phyloP scores from a whole-genome alignment of 169 alveolate genomes.

The Fabrea salina region DNA sequence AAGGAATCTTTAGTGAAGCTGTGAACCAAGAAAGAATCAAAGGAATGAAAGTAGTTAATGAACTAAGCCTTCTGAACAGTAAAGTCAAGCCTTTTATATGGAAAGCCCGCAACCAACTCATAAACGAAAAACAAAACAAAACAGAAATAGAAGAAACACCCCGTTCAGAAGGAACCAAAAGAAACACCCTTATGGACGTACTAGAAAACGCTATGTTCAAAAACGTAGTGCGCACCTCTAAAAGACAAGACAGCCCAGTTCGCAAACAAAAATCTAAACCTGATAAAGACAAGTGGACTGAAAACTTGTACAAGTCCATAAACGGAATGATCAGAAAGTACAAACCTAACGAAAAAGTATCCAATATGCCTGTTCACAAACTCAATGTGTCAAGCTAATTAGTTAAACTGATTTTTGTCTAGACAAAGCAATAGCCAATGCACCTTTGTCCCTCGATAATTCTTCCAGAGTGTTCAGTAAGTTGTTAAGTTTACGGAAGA shows the following conservation, averaged over 20 bases:
- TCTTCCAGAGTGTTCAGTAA: too few relatives aligned
- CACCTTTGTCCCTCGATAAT: too few relatives aligned
- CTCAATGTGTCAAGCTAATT: background rate
- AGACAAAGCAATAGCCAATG: too few relatives aligned
- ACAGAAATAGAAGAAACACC: background rate
- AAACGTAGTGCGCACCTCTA: background rate
- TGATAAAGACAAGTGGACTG: constrained; percentile 2
- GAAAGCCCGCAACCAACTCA: background rate
- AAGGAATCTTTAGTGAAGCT: background rate
- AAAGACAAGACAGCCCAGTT: background rate
- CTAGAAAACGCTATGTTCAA: background rate
- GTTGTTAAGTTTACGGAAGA: too few relatives aligned
- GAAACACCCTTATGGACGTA: background rate
- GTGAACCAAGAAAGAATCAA: background rate
- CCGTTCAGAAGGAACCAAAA: background rate
- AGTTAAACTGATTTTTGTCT: too few relatives aligned
- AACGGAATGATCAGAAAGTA: background rate
- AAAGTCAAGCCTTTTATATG: background rate
- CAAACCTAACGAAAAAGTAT: background rate
- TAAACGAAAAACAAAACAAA: background rate
- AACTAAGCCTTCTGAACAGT: background rate
- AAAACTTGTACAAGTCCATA: background rate
- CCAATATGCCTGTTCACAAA: background rate
- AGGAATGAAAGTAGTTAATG: background rate
- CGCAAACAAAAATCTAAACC: background rate